A percentile compares a stretch with the other conserved stretches of the same genome.
Conservation (phyloP, 306 rosid species). For the Prunus campanulata region DNA sequence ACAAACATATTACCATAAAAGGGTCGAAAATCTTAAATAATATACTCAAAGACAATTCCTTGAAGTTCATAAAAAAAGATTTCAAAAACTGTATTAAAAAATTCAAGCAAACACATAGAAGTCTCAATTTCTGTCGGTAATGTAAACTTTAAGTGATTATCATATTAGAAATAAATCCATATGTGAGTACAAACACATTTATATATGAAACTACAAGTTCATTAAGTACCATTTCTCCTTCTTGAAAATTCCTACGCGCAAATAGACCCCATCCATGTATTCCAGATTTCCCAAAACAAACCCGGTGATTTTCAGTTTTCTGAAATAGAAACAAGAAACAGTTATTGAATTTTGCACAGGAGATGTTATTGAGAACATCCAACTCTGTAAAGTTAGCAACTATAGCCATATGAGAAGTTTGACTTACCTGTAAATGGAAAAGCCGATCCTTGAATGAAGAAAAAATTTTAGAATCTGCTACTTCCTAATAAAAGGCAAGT, state of each 20-base stretch:
- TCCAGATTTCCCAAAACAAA: constrained; percentile 96
- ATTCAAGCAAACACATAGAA: neutral
- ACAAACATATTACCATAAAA: constrained; percentile 15
- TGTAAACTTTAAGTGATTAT: neutral
- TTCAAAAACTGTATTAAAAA: neutral
- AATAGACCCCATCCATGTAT: constrained; percentile 99
- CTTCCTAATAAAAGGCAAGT: constrained; percentile 52
- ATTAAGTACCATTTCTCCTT: constrained; percentile 86
- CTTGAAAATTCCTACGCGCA: constrained; percentile 85
- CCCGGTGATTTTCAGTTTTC: constrained; percentile 70
- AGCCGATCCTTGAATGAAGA: constrained; percentile 89
- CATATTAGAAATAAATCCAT: neutral
- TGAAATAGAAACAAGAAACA: constrained; percentile 39
- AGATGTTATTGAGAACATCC: neutral
- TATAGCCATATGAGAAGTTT: constrained; percentile 1
- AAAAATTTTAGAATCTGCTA: constrained; percentile 53
- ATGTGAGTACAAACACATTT: neutral
- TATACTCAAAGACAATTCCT: neutral
- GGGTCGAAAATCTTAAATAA: neutral
- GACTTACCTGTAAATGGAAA: constrained; percentile 64
- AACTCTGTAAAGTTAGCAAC: constrained; percentile 14
- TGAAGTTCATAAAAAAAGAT: neutral
- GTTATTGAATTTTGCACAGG: neutral
- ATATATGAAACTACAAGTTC: neutral
- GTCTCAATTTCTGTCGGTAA: neutral